These are phyloP conservation scores for Bombardia bombarda DNA, from an alignment of 495 filamentous ascomycete species.

Conservation along the genomic window DNA sequence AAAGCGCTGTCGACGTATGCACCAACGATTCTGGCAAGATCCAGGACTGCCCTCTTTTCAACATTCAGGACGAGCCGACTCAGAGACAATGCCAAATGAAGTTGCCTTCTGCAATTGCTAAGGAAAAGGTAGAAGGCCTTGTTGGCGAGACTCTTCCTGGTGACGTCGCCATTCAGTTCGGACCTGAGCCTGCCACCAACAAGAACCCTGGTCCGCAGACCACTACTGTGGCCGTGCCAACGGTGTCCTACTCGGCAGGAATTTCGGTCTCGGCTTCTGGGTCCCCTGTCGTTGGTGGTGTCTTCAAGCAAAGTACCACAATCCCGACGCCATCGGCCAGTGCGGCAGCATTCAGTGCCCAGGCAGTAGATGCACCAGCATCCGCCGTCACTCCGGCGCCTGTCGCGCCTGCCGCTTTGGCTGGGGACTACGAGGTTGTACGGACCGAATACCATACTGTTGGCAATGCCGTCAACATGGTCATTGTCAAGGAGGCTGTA, in stretches of 20 bases:
- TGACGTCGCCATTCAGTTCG: conserved; percentile 25
- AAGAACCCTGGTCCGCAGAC: conserved; percentile 7
- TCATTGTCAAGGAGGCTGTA: conserved; percentile 37
- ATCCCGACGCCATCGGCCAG: conserved; percentile 1
- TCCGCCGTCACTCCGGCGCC: conserved; percentile 21
- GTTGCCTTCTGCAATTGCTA: conserved; percentile 18
- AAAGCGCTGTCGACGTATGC: conserved; percentile 52
- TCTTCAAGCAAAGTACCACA: conserved; percentile 14
- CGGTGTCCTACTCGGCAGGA: conserved; percentile 13
- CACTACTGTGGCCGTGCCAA: conserved; percentile 12
- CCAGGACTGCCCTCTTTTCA: conserved; percentile 49
- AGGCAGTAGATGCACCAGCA: neutral
- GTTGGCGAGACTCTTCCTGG: conserved; percentile 31
- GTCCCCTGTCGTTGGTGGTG: conserved; percentile 18
- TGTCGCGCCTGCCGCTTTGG: conserved; percentile 10
- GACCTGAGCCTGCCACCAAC: conserved; percentile 26
- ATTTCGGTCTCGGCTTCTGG: conserved; percentile 5
- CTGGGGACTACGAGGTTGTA: conserved; percentile 23
- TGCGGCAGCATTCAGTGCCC: neutral
- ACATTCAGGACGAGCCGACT: conserved; percentile 29
- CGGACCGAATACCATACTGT: conserved; percentile 38
- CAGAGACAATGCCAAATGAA: conserved; percentile 30
- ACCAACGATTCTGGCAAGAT: conserved; percentile 41
- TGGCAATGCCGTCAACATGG: conserved; percentile 30
- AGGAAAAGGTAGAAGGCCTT: conserved; percentile 24